These are phyloP conservation scores for Kluyveromyces lactis DNA, from an alignment of 805 yeast species.

Conservation along the genomic window DNA sequence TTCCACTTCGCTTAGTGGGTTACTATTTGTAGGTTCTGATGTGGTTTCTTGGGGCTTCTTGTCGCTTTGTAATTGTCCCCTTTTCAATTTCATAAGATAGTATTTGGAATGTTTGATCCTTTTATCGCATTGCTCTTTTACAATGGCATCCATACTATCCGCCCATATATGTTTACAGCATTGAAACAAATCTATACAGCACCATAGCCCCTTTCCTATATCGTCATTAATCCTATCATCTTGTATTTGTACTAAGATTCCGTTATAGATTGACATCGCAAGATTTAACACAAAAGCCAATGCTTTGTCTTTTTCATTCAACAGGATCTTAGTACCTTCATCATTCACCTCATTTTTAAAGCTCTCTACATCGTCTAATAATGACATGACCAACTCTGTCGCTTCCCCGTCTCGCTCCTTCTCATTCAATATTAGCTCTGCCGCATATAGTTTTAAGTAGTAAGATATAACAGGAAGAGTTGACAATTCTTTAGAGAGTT, in stretches of 20 bases:
- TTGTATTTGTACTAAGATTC: constrained; percentile 37
- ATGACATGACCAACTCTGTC: constrained; percentile 48
- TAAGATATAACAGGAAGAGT: constrained; percentile 22
- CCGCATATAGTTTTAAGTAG: constrained; percentile 46
- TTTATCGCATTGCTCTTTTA: constrained; percentile 12
- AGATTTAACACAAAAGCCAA: constrained; percentile 49
- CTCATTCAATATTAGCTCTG: constrained; percentile 57
- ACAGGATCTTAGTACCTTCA: constrained; percentile 32
- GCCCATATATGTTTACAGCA: constrained; percentile 20
- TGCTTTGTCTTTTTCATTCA: constrained; percentile 54
- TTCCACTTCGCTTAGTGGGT: no score
- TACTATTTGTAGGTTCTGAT: no score
- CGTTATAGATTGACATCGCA: constrained; percentile 49
- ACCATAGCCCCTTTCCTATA: constrained; percentile 25
- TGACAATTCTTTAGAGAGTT: constrained; percentile 21
- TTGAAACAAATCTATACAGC: constrained; percentile 22
- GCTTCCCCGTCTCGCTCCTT: constrained; percentile 52
- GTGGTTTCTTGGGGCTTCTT: no score
- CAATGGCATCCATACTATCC: constrained; percentile 7
- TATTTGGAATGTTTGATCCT: constrained; percentile 23
- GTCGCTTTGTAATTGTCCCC: constrained; percentile 8
- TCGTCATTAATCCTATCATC: constrained; percentile 35
- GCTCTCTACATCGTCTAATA: constrained; percentile 66
- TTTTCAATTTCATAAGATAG: constrained; percentile 19
- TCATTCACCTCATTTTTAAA: constrained; percentile 36